phyloP scores from a whole-genome alignment of 1,284 basidiomycete species.

The Tilletia indica region DNA sequence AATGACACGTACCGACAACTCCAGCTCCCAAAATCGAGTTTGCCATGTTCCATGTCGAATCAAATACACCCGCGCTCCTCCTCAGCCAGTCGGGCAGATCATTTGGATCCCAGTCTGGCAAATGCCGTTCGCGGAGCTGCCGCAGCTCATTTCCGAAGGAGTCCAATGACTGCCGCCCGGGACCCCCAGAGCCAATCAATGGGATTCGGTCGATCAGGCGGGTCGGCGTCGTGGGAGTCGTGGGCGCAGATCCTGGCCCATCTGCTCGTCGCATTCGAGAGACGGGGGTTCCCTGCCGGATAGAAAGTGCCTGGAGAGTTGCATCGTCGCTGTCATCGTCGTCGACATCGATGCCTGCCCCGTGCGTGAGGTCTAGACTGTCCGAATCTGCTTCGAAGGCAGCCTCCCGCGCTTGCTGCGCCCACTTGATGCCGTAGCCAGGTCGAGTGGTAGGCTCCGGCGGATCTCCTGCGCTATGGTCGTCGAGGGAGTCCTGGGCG shows the following conservation, averaged over 20 bases:
- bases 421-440: conserved; percentile 39
- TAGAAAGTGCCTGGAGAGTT: conserved; percentile 18
- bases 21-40: conserved; percentile 96
- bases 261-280: conserved; percentile 32
- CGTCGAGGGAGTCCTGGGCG: not conserved
- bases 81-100: conserved; percentile 57
- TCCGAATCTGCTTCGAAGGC: conserved; percentile 56
- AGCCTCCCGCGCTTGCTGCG: conserved; percentile 52
- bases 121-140: conserved; percentile 33
- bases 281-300: conserved; percentile 16
- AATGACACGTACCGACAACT: conserved; percentile 57
- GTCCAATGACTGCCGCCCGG: not conserved
- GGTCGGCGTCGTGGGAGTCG: conserved; percentile 17
- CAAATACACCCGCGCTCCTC: conserved; percentile 72
- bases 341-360: conserved; percentile 28
- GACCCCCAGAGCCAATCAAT: conserved; percentile 25
- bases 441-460: not conserved
- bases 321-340: conserved; percentile 24
- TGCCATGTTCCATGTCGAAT: conserved; percentile 88
- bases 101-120: conserved; percentile 59
- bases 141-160: conserved; percentile 14
- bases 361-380: conserved; percentile 36
- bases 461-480: not conserved
- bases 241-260: not conserved
- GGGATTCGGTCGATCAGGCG: conserved; percentile 38